These are phyloP conservation scores for Gossypium raimondii DNA, from an alignment of 345 rosid genomes.

Conservation along the genomic window DNA sequence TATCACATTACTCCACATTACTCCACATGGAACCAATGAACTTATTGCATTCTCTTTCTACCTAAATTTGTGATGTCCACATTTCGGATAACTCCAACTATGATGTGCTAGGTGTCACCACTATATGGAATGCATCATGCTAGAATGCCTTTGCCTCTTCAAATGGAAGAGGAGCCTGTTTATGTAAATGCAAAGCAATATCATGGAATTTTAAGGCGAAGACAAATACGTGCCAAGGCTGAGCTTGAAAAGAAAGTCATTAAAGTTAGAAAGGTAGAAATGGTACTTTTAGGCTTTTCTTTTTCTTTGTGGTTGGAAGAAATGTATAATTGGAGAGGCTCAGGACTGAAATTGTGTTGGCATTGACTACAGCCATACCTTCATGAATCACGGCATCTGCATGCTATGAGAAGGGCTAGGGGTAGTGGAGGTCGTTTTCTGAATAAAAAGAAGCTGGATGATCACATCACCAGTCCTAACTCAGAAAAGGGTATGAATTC, in stretches of 20 bases:
- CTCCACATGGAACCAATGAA: neutral
- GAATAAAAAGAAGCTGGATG: conserved; percentile 42
- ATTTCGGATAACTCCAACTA: neutral
- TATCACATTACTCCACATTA: neutral
- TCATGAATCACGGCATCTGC: conserved; percentile 73
- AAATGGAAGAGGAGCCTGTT: conserved; percentile 70
- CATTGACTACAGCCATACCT: conserved; percentile 58
- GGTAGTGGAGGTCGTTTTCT: conserved; percentile 74
- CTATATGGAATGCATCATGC: conserved; percentile 49
- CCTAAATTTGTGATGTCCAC: neutral
- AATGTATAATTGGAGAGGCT: neutral
- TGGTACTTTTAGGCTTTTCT: neutral
- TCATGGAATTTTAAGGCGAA: conserved; percentile 63
- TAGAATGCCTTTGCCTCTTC: conserved; percentile 66
- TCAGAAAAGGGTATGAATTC: conserved; percentile 24
- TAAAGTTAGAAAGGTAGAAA: conserved; percentile 57
- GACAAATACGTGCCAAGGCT: conserved; percentile 67
- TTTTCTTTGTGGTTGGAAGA: neutral
- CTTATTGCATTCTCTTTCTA: neutral
- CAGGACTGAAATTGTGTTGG: conserved; percentile 12
- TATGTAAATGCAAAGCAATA: conserved; percentile 74
- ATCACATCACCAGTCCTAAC: conserved; percentile 20
- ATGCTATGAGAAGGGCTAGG: conserved; percentile 70
- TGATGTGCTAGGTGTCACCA: conserved; percentile 30
- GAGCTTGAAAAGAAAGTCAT: conserved; percentile 55